Evolutionary conservation across 2,329 filamentous ascomycete species (phyloP).

Genomic region (Colletotrichum melonis): DNA sequence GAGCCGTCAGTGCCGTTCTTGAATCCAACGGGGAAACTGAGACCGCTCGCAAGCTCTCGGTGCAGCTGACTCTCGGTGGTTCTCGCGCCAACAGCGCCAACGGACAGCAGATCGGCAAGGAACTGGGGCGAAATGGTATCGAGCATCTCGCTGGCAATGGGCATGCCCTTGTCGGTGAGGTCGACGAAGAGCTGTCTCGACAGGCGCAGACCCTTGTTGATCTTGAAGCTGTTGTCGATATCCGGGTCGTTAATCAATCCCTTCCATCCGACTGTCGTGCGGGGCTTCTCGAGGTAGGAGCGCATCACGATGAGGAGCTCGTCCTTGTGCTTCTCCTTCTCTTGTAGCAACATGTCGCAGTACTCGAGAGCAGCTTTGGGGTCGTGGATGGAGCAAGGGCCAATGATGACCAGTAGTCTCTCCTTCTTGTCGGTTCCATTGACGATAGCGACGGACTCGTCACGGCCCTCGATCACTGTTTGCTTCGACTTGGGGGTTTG

Average conservation of each 20-base stretch:
- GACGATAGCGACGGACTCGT: constrained; percentile 76
- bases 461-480: constrained; percentile 71
- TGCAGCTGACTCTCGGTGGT: constrained; percentile 98
- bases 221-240: constrained; percentile 98
- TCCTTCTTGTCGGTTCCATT: constrained; percentile 72
- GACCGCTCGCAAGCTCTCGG: constrained; percentile 90
- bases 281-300: constrained; percentile 97
- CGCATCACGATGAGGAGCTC: constrained; percentile 97
- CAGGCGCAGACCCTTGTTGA: constrained; percentile 94
- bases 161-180: constrained; percentile 92
- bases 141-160: constrained; percentile 96
- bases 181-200: constrained; percentile 94
- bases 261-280: constrained; percentile 99
- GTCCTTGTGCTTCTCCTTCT: constrained; percentile 89
- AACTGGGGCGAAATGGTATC: constrained; percentile 99
- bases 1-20: constrained; percentile 98
- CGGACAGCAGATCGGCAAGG: constrained; percentile 89
- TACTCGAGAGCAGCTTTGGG: constrained; percentile 91
- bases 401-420: constrained; percentile 80
- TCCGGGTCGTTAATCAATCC: constrained; percentile 98
- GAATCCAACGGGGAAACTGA: constrained; percentile 98
- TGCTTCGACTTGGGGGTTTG: constrained; percentile 67
- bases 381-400: constrained; percentile 98
- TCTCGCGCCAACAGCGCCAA: constrained; percentile 93
- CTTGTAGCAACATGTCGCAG: constrained; percentile 82